Evolutionary conservation across 139 green algal species (phyloP), one percentile per base, ranked within the genome.

Genomic region (Pleodorina starrii): DNA sequence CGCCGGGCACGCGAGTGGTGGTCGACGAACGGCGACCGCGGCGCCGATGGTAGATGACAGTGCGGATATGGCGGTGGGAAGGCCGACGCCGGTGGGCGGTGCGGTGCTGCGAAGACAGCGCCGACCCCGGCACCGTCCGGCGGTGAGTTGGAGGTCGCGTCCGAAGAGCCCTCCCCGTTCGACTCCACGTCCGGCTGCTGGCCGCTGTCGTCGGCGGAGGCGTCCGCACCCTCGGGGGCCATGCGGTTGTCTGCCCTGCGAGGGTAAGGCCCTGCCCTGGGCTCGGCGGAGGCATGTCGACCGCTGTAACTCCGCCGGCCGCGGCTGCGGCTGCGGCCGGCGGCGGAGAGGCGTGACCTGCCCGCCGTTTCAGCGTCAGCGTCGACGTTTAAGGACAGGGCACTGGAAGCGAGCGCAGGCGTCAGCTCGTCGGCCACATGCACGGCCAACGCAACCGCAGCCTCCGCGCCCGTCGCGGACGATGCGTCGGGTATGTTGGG

Each of bases 111-210:
- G 27, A 35, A 3, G 2, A 38, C 6, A 73, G 29, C 63, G 63
- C 29, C 29, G 63, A 40, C 32, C 35, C 27, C 5, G 21, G 27
- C 63, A 6, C 21, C 35, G 40, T 46, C 32, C 35, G 29, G 16
- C 14, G 69, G 29, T 7, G 32, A 46, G 35, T 46, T 11, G 72
- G 25, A 54, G 5, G 9, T 25, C 25, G 46, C 44, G 16, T 82
- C 74, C 6, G 74, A 82, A 1, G 44, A 42, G 29, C 32, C 44
- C 19, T 82, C 44, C 11, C 14, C 74, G n/a, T 82, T 82, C 6
- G 43, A 63, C 27, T 82, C 74, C 1, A 82, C 46, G 74, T 82
- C 74, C 9, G 74, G 74, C 25, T 51, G 43, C 74, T 82, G 44
- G 27, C 74, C 74, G 44, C 74, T 82, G 6, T 82, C 74, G n/a